Evolutionary conservation across 495 filamentous ascomycete species (phyloP).

Genomic region (Staphylotrichum longicolle): DNA sequence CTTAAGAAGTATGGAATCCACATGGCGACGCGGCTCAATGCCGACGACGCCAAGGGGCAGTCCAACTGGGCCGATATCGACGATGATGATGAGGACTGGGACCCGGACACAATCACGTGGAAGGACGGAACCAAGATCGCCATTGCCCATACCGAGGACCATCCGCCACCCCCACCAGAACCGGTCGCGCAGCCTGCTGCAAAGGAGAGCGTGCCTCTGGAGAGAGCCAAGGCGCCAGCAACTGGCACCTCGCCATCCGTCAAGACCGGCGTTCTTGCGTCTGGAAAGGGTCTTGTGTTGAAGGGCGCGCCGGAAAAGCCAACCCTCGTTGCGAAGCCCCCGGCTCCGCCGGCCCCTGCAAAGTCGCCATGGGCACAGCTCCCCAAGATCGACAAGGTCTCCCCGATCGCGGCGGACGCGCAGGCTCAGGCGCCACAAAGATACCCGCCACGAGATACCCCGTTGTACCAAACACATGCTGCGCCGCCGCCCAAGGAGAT

Average conservation of each 20-base stretch:
- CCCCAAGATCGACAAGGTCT: conserved; percentile 77
- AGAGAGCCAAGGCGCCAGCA: conserved; percentile 42
- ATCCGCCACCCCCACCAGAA: conserved; percentile 30
- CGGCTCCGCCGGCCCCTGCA: conserved; percentile 64
- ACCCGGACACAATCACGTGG: conserved; percentile 94
- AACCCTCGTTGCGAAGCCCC: conserved; percentile 74
- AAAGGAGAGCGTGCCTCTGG: conserved; percentile 27
- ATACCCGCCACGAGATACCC: conserved; percentile 33
- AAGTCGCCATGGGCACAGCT: conserved; percentile 91
- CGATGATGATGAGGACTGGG: conserved; percentile 98
- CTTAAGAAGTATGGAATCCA: conserved; percentile 96
- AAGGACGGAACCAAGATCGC: conserved; percentile 93
- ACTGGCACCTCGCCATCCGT: conserved; percentile 39
- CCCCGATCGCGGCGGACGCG: conserved; percentile 60
- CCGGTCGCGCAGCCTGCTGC: conserved; percentile 14
- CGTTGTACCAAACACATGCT: conserved; percentile 32
- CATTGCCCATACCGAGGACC: conserved; percentile 62
- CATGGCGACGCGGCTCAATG: conserved; percentile 83
- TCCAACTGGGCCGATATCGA: conserved; percentile 98
- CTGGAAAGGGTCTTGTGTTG: conserved; percentile 56
- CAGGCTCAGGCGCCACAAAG: conserved; percentile 31
- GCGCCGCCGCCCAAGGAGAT: conserved; percentile 70
- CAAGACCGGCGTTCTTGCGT: conserved; percentile 45
- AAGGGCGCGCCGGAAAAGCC: conserved; percentile 71
- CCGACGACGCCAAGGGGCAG: conserved; percentile 71